Base-by-base conservation (phyloP, 768 basidiomycete genomes). In the Agrocybe pediades region DNA sequence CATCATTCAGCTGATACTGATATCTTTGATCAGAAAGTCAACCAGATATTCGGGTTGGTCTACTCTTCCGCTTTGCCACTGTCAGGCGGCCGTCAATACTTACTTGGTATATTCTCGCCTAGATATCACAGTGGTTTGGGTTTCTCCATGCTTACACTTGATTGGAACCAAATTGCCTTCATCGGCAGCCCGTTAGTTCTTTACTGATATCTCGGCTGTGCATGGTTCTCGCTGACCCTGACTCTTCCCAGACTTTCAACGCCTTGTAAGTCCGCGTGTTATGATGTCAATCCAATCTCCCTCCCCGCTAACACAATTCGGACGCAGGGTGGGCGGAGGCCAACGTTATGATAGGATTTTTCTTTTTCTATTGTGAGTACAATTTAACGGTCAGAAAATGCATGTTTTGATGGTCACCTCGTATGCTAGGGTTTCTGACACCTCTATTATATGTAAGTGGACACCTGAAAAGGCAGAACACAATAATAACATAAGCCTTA, bases 301-400 rank as follows among this genome's bases (percentile, higher is more conserved):
- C 48, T 6, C 25, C 41, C 20, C 40, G 11, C 43, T 15, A 24
- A 36, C 19, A 9, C 9, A 36, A 6, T 51, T 26, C 46, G 41
- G 53, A 23, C 30, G 13, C 65, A 64, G 89, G 87, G 87, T 90
- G 87, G 88, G 86, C 87, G 2, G 82, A 87, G 63, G 87, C 84
- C 4, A 90, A 90, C 65, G 74, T 90, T 24, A 74, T 81, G 50
- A 68, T 73, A 29, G 82, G 85, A 9, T 84, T 90, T 60, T 68
- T 85, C 41, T 67, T 86, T 58, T 82, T 90, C 65, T 86, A 84
- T 65, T 91, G 85, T 82, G 51, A 64, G 74, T n/a, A 36, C 29
- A 7, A 7, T 30, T 64, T 27, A 8, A 20, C 29, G n/a, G 26
- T 9, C 24, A 15, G 27, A 29, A 24, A 30, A 19, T 46, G 20